Evolutionary conservation across 768 basidiomycete genomes (phyloP).

Genomic region (Cystofilobasidium macerans): DNA sequence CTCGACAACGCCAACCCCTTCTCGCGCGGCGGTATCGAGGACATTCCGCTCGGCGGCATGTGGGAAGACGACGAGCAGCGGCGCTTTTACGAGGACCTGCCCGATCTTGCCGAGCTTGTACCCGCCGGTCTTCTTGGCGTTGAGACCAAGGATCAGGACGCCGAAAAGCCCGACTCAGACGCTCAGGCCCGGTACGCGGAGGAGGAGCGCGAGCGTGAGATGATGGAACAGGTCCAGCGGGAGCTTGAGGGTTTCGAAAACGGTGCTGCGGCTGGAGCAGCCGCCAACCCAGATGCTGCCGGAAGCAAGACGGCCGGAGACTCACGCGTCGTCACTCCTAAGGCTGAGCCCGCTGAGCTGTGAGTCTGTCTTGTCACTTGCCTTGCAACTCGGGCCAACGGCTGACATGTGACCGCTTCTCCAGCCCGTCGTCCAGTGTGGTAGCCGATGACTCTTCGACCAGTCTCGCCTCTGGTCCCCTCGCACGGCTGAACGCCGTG

Average conservation of each 20-base stretch:
- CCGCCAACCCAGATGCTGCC: background rate
- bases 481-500: conserved; percentile 79
- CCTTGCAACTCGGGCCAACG: conserved; percentile 46
- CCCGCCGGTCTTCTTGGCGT: conserved; percentile 78
- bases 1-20: conserved; percentile 26
- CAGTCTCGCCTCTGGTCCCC: conserved; percentile 66
- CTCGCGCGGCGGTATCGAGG: conserved; percentile 20
- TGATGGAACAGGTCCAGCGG: conserved; percentile 42
- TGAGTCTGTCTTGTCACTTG: conserved; percentile 8
- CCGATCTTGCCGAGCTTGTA: conserved; percentile 83
- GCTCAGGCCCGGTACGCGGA: conserved; percentile 21
- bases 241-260: conserved; percentile 21
- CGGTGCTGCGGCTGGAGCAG: background rate
- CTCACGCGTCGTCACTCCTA: background rate
- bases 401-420: background rate
- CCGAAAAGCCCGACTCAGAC: conserved; percentile 33
- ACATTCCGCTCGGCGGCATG: conserved; percentile 51
- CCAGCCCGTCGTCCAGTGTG: conserved; percentile 4
- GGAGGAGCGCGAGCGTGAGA: conserved; percentile 46
- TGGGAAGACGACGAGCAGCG: conserved; percentile 99
- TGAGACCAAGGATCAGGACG: conserved; percentile 35
- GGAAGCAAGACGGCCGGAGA: conserved; percentile 9
- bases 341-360: conserved; percentile 10
- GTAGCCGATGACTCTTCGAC: conserved; percentile 26
- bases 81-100: conserved; percentile 82